Evolutionary conservation across 2,329 filamentous ascomycete species (phyloP).

Genomic region (Neopestalotiopsis sp.): DNA sequence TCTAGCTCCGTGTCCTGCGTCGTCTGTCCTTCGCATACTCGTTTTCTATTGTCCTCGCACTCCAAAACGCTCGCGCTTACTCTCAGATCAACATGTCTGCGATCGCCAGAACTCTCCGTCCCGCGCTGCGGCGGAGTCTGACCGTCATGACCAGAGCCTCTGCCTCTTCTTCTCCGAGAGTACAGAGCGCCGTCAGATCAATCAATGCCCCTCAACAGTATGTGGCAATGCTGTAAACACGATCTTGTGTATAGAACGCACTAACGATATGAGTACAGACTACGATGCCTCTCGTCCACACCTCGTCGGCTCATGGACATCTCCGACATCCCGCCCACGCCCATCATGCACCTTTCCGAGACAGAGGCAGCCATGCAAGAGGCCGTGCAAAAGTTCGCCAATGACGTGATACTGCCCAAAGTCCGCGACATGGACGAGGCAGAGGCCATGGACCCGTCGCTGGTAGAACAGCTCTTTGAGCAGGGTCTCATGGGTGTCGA

Average conservation of each 20-base stretch:
- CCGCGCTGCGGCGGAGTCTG: conserved; percentile 53
- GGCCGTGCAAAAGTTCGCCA: conserved; percentile 87
- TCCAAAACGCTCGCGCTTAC: not conserved
- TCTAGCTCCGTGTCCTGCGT: not conserved
- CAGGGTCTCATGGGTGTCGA: conserved; percentile 97
- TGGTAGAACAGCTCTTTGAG: conserved; percentile 95
- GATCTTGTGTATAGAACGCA: not conserved
- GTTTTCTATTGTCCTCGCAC: not conserved
- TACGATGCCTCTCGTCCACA: conserved; percentile 66
- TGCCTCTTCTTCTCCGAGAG: conserved; percentile 27
- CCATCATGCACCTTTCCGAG: conserved; percentile 91
- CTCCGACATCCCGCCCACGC: conserved; percentile 81
- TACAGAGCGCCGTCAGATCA: conserved; percentile 27
- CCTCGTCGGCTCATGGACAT: conserved; percentile 66
- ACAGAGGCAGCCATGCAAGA: conserved; percentile 89
- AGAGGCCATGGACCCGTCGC: conserved; percentile 85
- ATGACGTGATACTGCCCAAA: conserved; percentile 85
- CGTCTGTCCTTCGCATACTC: not conserved
- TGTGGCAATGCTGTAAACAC: conserved; percentile 20
- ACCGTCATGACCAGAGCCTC: conserved; percentile 36
- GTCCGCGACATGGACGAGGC: conserved; percentile 98
- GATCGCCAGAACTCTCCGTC: conserved; percentile 55
- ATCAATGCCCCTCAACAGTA: conserved; percentile 37
- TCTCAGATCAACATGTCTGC: conserved; percentile 46
- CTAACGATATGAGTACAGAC: conserved; percentile 28